Evolutionary conservation across 768 basidiomycete genomes (phyloP).

Genomic region (Podaxis mareebaensis): DNA sequence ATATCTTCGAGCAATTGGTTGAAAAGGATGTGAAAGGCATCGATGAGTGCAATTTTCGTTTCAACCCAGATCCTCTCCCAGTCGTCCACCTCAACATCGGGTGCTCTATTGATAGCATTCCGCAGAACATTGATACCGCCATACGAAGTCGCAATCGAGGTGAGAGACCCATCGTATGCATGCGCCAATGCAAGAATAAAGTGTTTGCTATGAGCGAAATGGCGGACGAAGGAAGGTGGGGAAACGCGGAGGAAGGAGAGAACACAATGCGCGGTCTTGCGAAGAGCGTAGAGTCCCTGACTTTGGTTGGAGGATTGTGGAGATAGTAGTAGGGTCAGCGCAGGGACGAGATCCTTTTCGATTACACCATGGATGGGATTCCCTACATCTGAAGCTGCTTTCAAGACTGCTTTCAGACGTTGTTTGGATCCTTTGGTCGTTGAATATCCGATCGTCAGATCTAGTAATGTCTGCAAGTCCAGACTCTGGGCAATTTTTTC

Average conservation of each 20-base stretch:
- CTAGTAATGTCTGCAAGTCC: slow-evolving; percentile 57
- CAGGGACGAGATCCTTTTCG: slow-evolving; percentile 51
- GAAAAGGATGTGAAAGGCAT: slow-evolving; percentile 65
- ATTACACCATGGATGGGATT: slow-evolving; percentile 34
- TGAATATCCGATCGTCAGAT: slow-evolving; percentile 61
- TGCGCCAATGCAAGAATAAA: slow-evolving; percentile 60
- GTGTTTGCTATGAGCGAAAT: slow-evolving; percentile 50
- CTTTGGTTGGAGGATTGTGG: slow-evolving; percentile 29
- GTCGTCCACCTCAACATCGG: slow-evolving; percentile 44
- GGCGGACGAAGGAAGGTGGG: slow-evolving; percentile 48
- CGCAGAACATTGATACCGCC: slow-evolving; percentile 49
- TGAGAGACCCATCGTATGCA: slow-evolving; percentile 61
- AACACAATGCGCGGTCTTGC: slow-evolving; percentile 63
- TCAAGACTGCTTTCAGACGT: slow-evolving; percentile 41
- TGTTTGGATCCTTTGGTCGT: slow-evolving; percentile 40
- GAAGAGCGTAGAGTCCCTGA: slow-evolving; percentile 60
- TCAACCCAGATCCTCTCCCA: slow-evolving; percentile 75
- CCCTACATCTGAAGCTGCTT: slow-evolving; percentile 35
- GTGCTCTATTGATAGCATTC: slow-evolving; percentile 21
- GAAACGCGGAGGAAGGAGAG: slow-evolving; percentile 46
- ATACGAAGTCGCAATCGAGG: slow-evolving; percentile 56
- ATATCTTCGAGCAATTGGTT: slow-evolving; percentile 50
- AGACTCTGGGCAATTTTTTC: slow-evolving; percentile 53
- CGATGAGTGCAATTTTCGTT: slow-evolving; percentile 72
- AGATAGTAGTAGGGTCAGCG: slow-evolving; percentile 53